A percentile compares a stretch with the other conserved stretches of the same genome.
Evolutionary conservation across 805 yeast species (phyloP).

Genomic region (Saccharomycopsis sp.): DNA sequence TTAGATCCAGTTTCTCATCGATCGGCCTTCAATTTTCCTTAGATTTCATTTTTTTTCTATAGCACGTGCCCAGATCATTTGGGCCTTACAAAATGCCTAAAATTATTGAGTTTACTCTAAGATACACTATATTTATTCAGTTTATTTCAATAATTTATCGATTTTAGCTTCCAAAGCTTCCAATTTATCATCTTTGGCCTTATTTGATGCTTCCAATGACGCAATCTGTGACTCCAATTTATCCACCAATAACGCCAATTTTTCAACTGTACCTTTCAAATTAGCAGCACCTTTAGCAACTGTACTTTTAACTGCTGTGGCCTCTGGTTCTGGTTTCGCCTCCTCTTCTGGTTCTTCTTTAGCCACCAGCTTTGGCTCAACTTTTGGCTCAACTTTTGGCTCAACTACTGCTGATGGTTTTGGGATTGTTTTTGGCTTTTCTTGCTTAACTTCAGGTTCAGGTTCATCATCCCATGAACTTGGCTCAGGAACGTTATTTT

Average conservation of each 20-base stretch:
- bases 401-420: conserved; percentile 8
- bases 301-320: conserved; percentile 21
- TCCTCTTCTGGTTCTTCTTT: conserved; percentile 14
- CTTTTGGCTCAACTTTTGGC: conserved; percentile 22
- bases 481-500: conserved; percentile 26
- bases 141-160: conserved; percentile 42
- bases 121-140: background rate
- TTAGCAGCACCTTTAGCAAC: conserved; percentile 35
- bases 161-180: conserved; percentile 53
- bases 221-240: conserved; percentile 50
- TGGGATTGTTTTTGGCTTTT: conserved; percentile 5
- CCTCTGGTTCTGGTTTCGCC: background rate
- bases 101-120: background rate
- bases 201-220: conserved; percentile 43
- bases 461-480: conserved; percentile 29
- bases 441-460: conserved; percentile 20
- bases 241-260: conserved; percentile 49
- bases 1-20: too few species aligned
- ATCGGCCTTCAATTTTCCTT: too few species aligned
- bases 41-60: too few species aligned
- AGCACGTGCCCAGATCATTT: too few species aligned
- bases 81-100: too few species aligned
- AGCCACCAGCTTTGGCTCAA: conserved; percentile 24
- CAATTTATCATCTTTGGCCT: conserved; percentile 61
- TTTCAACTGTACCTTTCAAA: conserved; percentile 65